These are phyloP conservation scores for Moesziomyces sp. DNA, from an alignment of 1,284 basidiomycete genomes.

Conservation along the genomic window DNA sequence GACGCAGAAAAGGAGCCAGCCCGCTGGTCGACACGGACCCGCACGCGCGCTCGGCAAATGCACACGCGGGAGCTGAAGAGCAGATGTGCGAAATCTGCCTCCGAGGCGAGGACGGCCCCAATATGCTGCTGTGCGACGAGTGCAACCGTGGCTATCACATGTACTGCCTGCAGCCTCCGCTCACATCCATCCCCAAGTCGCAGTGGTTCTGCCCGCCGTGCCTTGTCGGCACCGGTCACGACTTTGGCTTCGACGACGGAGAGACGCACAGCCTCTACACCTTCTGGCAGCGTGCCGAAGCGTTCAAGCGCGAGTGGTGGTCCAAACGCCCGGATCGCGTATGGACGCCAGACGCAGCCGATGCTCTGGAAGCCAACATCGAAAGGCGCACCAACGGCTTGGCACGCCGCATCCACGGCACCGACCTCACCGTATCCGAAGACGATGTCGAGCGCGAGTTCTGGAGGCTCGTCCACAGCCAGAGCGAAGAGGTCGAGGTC, in stretches of 20 bases:
- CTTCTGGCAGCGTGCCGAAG: conserved; percentile 89
- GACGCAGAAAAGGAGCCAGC: conserved; percentile 39
- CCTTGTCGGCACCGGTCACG: conserved; percentile 90
- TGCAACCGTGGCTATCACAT: conserved; percentile 96
- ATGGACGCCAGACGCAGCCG: conserved; percentile 25
- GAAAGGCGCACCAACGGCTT: conserved; percentile 42
- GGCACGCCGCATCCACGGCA: conserved; percentile 46
- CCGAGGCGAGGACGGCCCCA: conserved; percentile 83
- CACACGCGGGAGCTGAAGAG: conserved; percentile 22
- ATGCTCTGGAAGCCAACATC: neutral
- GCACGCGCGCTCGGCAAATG: conserved; percentile 8
- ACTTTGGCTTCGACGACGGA: conserved; percentile 98
- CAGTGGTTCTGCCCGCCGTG: conserved; percentile 98
- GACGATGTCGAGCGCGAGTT: conserved; percentile 94
- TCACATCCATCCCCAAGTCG: conserved; percentile 84
- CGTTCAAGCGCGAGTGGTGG: conserved; percentile 82
- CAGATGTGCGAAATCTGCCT: conserved; percentile 71
- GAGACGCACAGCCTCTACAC: conserved; percentile 92
- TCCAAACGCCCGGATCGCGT: conserved; percentile 43
- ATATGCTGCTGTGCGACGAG: conserved; percentile 95
- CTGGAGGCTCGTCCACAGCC: conserved; percentile 92
- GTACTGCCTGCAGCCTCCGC: conserved; percentile 92
- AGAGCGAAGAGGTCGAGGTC: conserved; percentile 91
- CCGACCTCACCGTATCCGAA: conserved; percentile 78
- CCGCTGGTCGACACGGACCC: conserved; percentile 32